These are phyloP conservation scores for Wickerhamiella domercqiae DNA, from an alignment of 805 yeast species.

Conservation along the genomic window DNA sequence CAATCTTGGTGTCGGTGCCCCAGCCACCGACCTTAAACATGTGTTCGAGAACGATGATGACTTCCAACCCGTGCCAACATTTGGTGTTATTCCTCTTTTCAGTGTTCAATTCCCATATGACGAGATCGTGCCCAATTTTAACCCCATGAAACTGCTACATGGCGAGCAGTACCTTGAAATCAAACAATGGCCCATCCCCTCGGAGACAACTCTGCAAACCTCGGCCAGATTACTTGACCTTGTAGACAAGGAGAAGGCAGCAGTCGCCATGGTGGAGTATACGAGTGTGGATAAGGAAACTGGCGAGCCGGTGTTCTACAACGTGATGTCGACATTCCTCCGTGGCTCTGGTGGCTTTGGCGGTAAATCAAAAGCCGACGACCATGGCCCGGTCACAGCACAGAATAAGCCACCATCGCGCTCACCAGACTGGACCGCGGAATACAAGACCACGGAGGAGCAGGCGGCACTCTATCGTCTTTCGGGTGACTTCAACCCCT, in stretches of 20 bases:
- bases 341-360: slow-evolving; percentile 50
- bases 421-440: slow-evolving; percentile 50
- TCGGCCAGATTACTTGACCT: slow-evolving; percentile 54
- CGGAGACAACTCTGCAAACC: slow-evolving; percentile 47
- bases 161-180: slow-evolving; percentile 88
- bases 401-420: slow-evolving; percentile 47
- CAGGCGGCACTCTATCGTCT: slow-evolving; percentile 84
- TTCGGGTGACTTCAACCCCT: slow-evolving; percentile 88
- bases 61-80: slow-evolving; percentile 78
- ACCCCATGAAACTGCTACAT: slow-evolving; percentile 77
- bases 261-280: slow-evolving; percentile 57
- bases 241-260: slow-evolving; percentile 74
- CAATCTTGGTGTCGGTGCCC: slow-evolving; percentile 83
- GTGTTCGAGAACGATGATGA: slow-evolving; percentile 60
- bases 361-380: slow-evolving; percentile 36
- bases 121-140: slow-evolving; percentile 59
- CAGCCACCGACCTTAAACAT: slow-evolving; percentile 57
- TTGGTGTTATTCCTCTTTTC: slow-evolving; percentile 81
- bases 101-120: slow-evolving; percentile 39
- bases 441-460: slow-evolving; percentile 44
- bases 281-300: slow-evolving; percentile 54
- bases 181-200: slow-evolving; percentile 63
- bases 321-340: slow-evolving; percentile 72
- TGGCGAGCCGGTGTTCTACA: slow-evolving; percentile 58
- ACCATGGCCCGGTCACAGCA: slow-evolving; percentile 46